A percentile compares a stretch with the other conserved stretches of the same genome.
Evolutionary conservation across 2,329 filamentous ascomycete species (phyloP).

Genomic region (Fusarium sp.): DNA sequence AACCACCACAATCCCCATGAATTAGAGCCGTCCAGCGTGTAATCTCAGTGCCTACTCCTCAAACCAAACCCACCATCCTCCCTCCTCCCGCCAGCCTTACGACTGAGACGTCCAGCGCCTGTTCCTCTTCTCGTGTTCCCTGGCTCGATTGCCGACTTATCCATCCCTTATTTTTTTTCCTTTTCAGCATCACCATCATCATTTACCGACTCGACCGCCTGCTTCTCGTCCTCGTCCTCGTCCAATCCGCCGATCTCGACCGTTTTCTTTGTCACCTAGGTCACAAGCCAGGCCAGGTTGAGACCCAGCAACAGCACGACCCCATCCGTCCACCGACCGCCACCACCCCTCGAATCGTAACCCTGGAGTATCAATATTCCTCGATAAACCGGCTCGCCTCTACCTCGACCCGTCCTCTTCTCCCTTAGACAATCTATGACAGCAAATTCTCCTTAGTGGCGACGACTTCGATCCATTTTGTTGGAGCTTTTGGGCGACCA

Average conservation of each 20-base stretch:
- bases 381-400: constrained; percentile 16
- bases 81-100: constrained; percentile 29
- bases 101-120: constrained; percentile 29
- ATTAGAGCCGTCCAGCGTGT: not conserved
- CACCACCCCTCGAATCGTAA: constrained; percentile 23
- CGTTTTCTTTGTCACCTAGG: constrained; percentile 34
- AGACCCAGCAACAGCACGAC: constrained; percentile 20
- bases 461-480: constrained; percentile 20
- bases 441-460: constrained; percentile 17
- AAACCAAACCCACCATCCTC: constrained; percentile 25
- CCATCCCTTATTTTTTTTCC: not conserved
- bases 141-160: constrained; percentile 1
- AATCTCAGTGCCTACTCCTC: constrained; percentile 2
- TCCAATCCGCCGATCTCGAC: constrained; percentile 7
- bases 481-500: constrained; percentile 16
- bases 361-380: constrained; percentile 29
- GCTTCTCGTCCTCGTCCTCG: not conserved
- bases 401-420: not conserved
- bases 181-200: not conserved
- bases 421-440: constrained; percentile 12
- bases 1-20: constrained; percentile 17
- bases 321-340: constrained; percentile 15
- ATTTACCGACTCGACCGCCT: not conserved
- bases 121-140: constrained; percentile 18
- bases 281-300: constrained; percentile 37